Percentiles rank a stretch among this genome's conserved stretches.
These are phyloP conservation scores for Usnea hakonensis DNA, from an alignment of 495 filamentous ascomycete species.

Conservation along the genomic window DNA sequence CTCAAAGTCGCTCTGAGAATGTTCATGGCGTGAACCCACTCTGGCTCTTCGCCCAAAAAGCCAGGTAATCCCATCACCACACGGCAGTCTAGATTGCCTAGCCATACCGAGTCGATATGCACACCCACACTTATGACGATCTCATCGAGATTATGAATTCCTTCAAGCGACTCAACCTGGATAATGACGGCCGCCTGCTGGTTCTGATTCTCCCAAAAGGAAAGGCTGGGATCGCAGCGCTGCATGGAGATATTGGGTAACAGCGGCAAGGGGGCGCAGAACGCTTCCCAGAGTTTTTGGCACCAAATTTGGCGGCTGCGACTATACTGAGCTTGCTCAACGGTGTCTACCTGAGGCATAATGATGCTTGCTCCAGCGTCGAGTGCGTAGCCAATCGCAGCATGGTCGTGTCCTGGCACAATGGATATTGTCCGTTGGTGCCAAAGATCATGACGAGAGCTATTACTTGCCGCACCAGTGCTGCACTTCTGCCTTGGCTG, in stretches of 20 bases:
- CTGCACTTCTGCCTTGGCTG: constrained; percentile 33
- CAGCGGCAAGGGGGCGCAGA: constrained; percentile 38
- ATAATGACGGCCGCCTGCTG: constrained; percentile 39
- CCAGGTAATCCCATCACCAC: no score
- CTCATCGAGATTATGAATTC: constrained; percentile 47
- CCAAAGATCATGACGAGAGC: background rate
- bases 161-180: constrained; percentile 45
- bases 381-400: constrained; percentile 39
- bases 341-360: constrained; percentile 41
- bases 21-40: no score
- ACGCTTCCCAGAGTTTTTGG: constrained; percentile 30
- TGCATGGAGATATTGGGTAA: constrained; percentile 31
- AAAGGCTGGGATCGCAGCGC: constrained; percentile 20
- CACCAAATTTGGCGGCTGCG: constrained; percentile 42
- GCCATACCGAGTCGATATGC: no score
- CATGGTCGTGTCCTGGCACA: constrained; percentile 41
- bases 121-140: no score
- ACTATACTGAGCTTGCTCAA: constrained; percentile 38
- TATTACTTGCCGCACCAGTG: constrained; percentile 29
- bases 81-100: no score
- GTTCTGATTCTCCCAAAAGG: constrained; percentile 35
- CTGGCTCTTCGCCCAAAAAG: no score
- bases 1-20: no score
- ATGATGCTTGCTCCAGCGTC: constrained; percentile 41
- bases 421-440: constrained; percentile 14